A percentile compares a stretch with the other conserved stretches of the same genome.
Evolutionary conservation across 108 stramenopile species (phyloP).

Genomic region (Skeletonema potamos): DNA sequence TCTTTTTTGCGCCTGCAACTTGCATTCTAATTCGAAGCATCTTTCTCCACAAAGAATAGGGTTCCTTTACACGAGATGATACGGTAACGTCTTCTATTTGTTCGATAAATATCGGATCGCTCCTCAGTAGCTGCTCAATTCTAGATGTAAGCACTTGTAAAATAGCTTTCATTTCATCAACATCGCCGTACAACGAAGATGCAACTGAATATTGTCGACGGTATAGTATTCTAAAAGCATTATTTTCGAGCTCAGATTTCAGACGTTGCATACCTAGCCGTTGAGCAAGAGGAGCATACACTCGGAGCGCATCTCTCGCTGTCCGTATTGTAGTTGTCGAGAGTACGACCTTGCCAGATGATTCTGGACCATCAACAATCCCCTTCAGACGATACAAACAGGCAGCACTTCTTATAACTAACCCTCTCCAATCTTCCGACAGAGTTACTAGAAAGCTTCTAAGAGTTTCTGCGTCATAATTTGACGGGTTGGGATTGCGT

Average conservation of each 20-base stretch:
- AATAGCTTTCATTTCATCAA: conserved; percentile 59
- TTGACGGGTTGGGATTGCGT: neutral
- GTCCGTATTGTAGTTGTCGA: conserved; percentile 23
- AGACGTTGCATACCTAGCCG: conserved; percentile 74
- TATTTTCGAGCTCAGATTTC: conserved; percentile 64
- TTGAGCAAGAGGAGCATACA: conserved; percentile 71
- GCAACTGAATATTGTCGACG: conserved; percentile 73
- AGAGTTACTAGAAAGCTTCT: conserved; percentile 61
- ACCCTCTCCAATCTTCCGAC: conserved; percentile 75
- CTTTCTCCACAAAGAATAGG: conserved; percentile 75
- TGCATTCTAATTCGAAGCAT: conserved; percentile 73
- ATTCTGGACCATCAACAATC: conserved; percentile 23
- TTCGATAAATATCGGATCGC: conserved; percentile 50
- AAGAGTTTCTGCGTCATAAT: conserved; percentile 42
- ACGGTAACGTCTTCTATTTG: conserved; percentile 58
- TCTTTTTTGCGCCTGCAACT: conserved; percentile 60
- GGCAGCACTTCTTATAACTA: conserved; percentile 74
- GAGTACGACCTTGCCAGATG: neutral
- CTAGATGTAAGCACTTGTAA: conserved; percentile 41
- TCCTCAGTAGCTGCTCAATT: conserved; percentile 50
- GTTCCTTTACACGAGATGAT: conserved; percentile 70
- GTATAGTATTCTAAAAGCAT: conserved; percentile 76
- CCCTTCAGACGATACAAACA: conserved; percentile 76
- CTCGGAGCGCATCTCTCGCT: conserved; percentile 60
- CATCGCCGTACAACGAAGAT: conserved; percentile 48